A percentile compares a stretch with the other conserved stretches of the same genome.
Evolutionary conservation across 768 basidiomycete species (phyloP).

Genomic region (Thelephora ganbajun): DNA sequence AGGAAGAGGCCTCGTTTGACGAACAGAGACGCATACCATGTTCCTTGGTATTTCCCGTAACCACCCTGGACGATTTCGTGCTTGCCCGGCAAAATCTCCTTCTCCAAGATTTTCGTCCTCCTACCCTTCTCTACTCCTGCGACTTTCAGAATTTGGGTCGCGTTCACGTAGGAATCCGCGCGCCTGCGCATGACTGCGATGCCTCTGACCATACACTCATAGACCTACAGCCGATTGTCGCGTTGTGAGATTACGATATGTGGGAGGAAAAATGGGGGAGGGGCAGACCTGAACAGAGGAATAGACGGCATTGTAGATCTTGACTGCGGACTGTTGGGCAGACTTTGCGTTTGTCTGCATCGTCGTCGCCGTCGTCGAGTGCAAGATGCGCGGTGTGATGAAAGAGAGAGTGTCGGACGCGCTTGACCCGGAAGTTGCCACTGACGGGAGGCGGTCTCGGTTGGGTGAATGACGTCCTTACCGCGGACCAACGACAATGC

Average conservation of each 20-base stretch:
- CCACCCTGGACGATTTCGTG: conserved; percentile 99
- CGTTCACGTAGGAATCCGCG: conserved; percentile 92
- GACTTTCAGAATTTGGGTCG: conserved; percentile 97
- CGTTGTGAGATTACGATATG: conserved; percentile 7
- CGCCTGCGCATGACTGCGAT: conserved; percentile 98
- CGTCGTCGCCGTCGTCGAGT: background rate
- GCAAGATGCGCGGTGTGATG: background rate
- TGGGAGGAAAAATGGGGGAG: conserved; percentile 1
- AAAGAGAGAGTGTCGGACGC: no score
- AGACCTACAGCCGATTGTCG: conserved; percentile 44
- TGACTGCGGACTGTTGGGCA: conserved; percentile 36
- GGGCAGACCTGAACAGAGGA: conserved; percentile 67
- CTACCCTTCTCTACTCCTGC: conserved; percentile 96
- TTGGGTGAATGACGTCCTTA: background rate
- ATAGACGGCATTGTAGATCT: conserved; percentile 90
- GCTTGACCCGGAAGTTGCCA: no score
- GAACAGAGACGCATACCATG: conserved; percentile 50
- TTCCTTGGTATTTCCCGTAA: conserved; percentile 98
- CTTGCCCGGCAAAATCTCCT: conserved; percentile 88
- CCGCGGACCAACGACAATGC: background rate
- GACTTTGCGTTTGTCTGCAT: conserved; percentile 19
- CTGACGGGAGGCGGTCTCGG: background rate
- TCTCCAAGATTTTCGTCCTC: conserved; percentile 92
- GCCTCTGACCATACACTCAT: conserved; percentile 95
- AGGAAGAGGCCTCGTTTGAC: background rate